Conservation (phyloP, 1,284 basidiomycete species). For the Takashimella tepidaria region DNA sequence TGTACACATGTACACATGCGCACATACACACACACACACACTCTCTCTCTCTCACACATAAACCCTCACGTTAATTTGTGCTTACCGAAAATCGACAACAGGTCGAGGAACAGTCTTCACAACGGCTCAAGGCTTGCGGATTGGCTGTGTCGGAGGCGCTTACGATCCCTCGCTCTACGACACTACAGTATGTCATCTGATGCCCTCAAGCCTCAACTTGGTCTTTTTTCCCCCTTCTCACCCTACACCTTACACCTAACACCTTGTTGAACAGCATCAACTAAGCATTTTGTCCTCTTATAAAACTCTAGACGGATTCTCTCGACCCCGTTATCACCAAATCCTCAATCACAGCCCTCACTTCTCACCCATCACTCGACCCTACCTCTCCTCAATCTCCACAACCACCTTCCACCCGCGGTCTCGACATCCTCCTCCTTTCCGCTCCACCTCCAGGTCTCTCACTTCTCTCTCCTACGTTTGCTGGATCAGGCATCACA, state of each 20-base stretch:
- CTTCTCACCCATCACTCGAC: conserved; percentile 45
- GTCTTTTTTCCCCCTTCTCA: background rate
- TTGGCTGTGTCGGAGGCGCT: conserved; percentile 75
- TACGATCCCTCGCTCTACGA: conserved; percentile 60
- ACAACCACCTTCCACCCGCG: conserved; percentile 48
- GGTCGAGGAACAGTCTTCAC: conserved; percentile 54
- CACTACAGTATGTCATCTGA: conserved; percentile 5
- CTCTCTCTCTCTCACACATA: background rate
- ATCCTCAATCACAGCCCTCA: conserved; percentile 61
- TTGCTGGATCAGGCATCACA: conserved; percentile 49
- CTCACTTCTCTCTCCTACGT: conserved; percentile 59
- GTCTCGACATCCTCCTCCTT: conserved; percentile 77
- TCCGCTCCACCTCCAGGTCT: conserved; percentile 71
- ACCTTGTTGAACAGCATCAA: conserved; percentile 6
- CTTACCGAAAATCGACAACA: no score
- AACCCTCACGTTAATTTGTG: no score
- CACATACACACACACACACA: no score
- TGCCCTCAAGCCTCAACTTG: background rate
- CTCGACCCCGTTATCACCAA: conserved; percentile 59
- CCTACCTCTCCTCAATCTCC: conserved; percentile 50
- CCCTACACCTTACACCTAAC: no score
- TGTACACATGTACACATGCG: no score
- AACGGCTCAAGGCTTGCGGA: conserved; percentile 74
- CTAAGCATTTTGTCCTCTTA: background rate
- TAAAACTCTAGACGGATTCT: background rate